These are phyloP conservation scores for Shiraia sp. DNA, from an alignment of 2,329 filamentous ascomycete genomes.

Conservation along the genomic window DNA sequence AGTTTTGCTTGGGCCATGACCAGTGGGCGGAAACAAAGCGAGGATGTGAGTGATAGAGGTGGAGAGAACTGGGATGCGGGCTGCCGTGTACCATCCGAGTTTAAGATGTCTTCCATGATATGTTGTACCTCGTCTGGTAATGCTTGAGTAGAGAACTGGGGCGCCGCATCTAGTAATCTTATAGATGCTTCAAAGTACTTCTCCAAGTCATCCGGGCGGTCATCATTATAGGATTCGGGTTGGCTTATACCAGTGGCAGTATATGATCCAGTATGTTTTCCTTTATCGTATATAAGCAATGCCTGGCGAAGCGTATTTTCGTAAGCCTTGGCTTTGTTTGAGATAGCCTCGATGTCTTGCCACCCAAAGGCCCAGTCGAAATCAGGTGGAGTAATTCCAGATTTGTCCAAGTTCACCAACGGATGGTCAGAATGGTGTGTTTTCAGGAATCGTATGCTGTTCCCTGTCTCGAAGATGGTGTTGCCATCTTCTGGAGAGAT, in stretches of 20 bases:
- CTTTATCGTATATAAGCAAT: constrained; percentile 30
- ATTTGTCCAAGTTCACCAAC: constrained; percentile 59
- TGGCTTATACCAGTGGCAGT: not conserved
- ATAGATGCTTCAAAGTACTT: constrained; percentile 34
- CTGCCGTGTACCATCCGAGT: not conserved
- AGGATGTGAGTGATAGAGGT: constrained; percentile 61
- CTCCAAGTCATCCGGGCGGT: constrained; percentile 12
- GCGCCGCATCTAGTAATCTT: constrained; percentile 28
- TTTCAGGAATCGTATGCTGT: constrained; percentile 73
- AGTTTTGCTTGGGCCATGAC: constrained; percentile 74
- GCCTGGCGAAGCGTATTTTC: constrained; percentile 47
- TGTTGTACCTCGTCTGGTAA: constrained; percentile 35
- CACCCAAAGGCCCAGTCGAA: constrained; percentile 74
- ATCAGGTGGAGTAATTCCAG: constrained; percentile 58
- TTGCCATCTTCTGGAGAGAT: constrained; percentile 70
- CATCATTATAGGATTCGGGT: constrained; percentile 1
- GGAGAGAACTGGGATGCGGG: constrained; percentile 47
- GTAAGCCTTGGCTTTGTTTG: constrained; percentile 61
- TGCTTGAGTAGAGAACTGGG: constrained; percentile 8
- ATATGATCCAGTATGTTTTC: not conserved
- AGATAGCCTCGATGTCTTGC: constrained; percentile 68
- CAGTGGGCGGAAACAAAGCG: constrained; percentile 76
- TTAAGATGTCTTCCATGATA: constrained; percentile 25
- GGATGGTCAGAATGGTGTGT: constrained; percentile 72
- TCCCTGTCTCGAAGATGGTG: constrained; percentile 77